Evolutionary conservation across 192 early-diverging fungal species (phyloP), one percentile per base, ranked within the genome.

Genomic region (Pilaira anomala): DNA sequence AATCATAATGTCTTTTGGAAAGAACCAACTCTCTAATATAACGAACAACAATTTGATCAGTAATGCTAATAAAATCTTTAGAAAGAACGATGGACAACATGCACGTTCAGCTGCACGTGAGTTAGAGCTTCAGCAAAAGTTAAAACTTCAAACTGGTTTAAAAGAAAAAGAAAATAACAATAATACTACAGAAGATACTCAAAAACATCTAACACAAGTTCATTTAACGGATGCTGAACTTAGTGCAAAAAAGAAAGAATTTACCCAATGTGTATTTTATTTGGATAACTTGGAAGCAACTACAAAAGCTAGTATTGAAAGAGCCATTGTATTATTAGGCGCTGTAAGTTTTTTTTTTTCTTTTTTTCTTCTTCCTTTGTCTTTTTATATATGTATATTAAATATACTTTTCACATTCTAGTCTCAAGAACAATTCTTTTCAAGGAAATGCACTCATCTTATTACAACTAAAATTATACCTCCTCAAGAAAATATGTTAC

Each of bases 361-460:
- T 57, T 25, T 13, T 44, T 26, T 16, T 42, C 5, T 24, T 56
- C n/a, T 18, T 54, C 40, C n/a, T n/a, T n/a, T n/a, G n/a, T n/a
- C n/a, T n/a, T n/a, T n/a, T n/a, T n/a, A n/a, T n/a, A n/a, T n/a
- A n/a, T n/a, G n/a, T n/a, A n/a, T n/a, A n/a, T n/a, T n/a, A n/a
- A n/a, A n/a, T n/a, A n/a, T n/a, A n/a, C n/a, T n/a, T n/a, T n/a
- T n/a, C n/a, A n/a, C n/a, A n/a, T n/a, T 1, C 3, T 39, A 66
- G 65, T 42, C 54, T 33, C 25, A 46, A n/a, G 68, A 70, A 19
- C 18, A 49, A 4, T 70, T 69, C 60, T 70, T 64, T 50, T 70
- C 68, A 21, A 54, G 29, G 2, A 62, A 70, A 46, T 70, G 68
- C 24, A 70, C 68, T 21, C 68, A 70, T 48, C 33, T 70, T 16